A percentile compares a stretch with the other conserved stretches of the same genome.
Evolutionary conservation across 2,329 filamentous ascomycete genomes (phyloP).

Genomic region (Aspergillus sp.): DNA sequence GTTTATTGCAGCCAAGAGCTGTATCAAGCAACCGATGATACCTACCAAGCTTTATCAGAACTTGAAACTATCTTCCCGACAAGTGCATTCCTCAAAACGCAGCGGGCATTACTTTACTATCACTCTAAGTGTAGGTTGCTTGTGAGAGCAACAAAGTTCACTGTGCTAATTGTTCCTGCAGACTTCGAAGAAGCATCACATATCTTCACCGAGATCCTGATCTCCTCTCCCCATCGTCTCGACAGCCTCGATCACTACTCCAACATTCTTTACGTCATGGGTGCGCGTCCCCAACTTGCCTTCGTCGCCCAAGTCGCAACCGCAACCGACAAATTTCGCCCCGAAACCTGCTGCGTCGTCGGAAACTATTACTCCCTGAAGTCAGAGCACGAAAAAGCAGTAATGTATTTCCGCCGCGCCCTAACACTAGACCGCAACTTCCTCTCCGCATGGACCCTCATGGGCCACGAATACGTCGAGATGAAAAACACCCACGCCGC

Average conservation of each 20-base stretch:
- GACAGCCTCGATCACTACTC: slow-evolving; percentile 94
- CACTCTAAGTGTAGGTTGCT: slow-evolving; percentile 60
- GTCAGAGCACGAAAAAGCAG: slow-evolving; percentile 93
- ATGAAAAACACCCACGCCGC: slow-evolving; percentile 97
- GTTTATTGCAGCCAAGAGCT: slow-evolving; percentile 85
- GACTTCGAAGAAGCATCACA: slow-evolving; percentile 59
- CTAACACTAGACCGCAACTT: slow-evolving; percentile 84
- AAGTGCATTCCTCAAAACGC: slow-evolving; percentile 84
- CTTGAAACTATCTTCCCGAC: slow-evolving; percentile 78
- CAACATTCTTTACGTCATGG: slow-evolving; percentile 93
- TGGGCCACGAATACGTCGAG: slow-evolving; percentile 98
- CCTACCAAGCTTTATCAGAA: slow-evolving; percentile 68
- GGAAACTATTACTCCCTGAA: slow-evolving; percentile 96
- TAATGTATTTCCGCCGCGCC: slow-evolving; percentile 93
- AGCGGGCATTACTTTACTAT: slow-evolving; percentile 79
- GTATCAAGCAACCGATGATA: slow-evolving; percentile 71
- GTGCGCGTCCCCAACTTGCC: slow-evolving; percentile 76
- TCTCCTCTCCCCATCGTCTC: slow-evolving; percentile 61
- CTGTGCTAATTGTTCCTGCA: slow-evolving; percentile 13
- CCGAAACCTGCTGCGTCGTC: slow-evolving; percentile 92
- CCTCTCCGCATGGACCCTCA: slow-evolving; percentile 92
- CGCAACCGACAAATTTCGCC: slow-evolving; percentile 87
- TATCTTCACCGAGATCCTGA: slow-evolving; percentile 62
- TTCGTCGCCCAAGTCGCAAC: slow-evolving; percentile 89
- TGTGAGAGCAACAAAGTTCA: not conserved